These are phyloP conservation scores for Pascua sp. DNA, from an alignment of 1,284 basidiomycete genomes.

Conservation along the genomic window DNA sequence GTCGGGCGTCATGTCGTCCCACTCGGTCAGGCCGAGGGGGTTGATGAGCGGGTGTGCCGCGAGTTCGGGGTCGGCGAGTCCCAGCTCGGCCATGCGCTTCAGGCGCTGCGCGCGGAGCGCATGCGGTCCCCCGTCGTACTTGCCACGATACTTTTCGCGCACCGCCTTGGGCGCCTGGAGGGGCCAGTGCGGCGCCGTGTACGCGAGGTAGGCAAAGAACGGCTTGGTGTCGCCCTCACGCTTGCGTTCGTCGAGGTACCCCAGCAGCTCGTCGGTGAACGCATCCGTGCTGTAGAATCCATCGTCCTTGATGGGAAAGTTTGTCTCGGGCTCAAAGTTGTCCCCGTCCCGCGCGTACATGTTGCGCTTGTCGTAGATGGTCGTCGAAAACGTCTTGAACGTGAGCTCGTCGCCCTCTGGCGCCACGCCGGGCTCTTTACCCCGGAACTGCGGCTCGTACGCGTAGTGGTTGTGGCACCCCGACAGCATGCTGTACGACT, in stretches of 20 bases:
- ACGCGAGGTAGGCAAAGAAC: conserved; percentile 26
- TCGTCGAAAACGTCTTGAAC: not conserved
- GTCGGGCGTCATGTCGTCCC: conserved; percentile 25
- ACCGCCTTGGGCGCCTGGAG: conserved; percentile 29
- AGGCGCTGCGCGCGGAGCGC: conserved; percentile 30
- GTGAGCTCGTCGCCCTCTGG: not conserved
- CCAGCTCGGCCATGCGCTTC: conserved; percentile 25
- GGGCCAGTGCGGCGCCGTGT: conserved; percentile 28
- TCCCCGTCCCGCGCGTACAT: conserved; percentile 3
- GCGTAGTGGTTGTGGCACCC: conserved; percentile 35
- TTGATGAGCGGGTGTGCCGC: conserved; percentile 23
- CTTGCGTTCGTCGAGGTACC: conserved; percentile 25
- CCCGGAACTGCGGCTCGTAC: conserved; percentile 11
- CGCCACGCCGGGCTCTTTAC: not conserved
- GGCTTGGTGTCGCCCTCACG: conserved; percentile 18
- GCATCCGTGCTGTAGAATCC: conserved; percentile 32
- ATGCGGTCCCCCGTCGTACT: conserved; percentile 37
- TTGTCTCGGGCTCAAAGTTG: not conserved
- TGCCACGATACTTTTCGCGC: conserved; percentile 22
- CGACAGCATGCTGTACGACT: conserved; percentile 29
- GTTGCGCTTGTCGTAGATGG: not conserved
- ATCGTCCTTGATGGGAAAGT: conserved; percentile 3
- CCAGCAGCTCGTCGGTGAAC: conserved; percentile 28
- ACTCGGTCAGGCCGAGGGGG: conserved; percentile 14
- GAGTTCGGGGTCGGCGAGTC: conserved; percentile 26